Conservation (phyloP, 768 basidiomycete genomes). For the Galerina sulciceps region DNA sequence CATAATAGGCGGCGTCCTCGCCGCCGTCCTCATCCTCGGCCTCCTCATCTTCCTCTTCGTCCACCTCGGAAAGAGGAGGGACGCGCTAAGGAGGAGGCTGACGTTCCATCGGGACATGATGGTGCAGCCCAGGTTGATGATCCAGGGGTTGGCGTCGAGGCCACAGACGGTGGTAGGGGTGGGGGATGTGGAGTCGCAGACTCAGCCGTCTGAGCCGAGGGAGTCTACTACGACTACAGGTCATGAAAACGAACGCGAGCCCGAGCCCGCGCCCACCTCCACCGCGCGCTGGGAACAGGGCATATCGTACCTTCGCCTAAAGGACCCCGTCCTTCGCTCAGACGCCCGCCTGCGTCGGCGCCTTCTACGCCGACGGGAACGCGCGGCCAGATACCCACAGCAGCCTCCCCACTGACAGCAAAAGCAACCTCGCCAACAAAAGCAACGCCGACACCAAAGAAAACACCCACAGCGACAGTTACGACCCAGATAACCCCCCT, state of each 20-base stretch:
- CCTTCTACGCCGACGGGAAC: not conserved
- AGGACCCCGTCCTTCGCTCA: constrained; percentile 12
- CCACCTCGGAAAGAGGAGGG: not conserved
- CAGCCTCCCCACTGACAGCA: no score
- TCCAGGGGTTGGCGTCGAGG: no score
- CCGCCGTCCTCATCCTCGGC: constrained; percentile 5
- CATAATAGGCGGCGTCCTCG: constrained; percentile 14
- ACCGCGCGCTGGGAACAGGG: constrained; percentile 13
- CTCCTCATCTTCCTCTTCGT: constrained; percentile 10
- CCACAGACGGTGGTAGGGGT: constrained; percentile 15
- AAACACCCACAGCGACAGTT: no score
- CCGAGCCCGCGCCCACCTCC: no score
- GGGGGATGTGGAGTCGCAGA: no score
- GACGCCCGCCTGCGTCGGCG: no score
- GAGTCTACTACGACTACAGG: no score
- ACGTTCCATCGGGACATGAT: constrained; percentile 19
- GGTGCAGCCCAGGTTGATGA: constrained; percentile 2
- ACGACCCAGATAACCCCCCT: no score
- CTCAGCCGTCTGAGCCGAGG: no score
- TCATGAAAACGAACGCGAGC: no score
- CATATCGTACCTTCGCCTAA: constrained; percentile 18
- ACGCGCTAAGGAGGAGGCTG: constrained; percentile 6
- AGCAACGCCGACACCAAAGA: no score
- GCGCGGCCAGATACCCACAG: not conserved
- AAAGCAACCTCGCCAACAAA: no score